Conservation (phyloP, 345 rosid species). For the Murraya koenigii region DNA sequence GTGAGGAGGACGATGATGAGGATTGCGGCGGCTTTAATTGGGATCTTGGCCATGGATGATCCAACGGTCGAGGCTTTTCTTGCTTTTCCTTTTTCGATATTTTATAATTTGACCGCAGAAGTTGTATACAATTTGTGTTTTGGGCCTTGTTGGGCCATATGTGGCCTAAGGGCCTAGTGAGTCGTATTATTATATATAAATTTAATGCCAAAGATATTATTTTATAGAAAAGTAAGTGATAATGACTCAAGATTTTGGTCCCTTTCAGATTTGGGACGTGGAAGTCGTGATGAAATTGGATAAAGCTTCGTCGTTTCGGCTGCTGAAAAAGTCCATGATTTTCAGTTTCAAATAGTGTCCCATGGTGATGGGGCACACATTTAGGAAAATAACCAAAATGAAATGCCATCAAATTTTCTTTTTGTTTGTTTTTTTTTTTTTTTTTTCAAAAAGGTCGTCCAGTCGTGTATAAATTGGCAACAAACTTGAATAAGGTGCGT, state of each 20-base stretch:
- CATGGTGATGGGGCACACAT: neutral
- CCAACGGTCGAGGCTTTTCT: neutral
- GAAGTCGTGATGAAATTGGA: neutral
- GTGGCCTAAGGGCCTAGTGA: too few relatives aligned
- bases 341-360: neutral
- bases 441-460: neutral
- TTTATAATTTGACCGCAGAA: neutral
- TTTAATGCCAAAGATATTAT: too few relatives aligned
- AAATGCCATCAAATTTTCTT: neutral
- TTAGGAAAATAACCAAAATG: neutral
- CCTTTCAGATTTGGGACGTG: neutral
- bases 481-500: neutral
- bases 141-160: too few relatives aligned
- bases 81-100: neutral
- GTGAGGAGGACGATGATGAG: conserved; percentile 31
- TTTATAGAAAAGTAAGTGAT: neutral
- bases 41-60: conserved; percentile 33
- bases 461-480: neutral
- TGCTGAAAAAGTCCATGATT: neutral
- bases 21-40: conserved; percentile 15
- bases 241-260: neutral
- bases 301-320: neutral
- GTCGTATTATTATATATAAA: too few relatives aligned
- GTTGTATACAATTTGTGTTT: too few relatives aligned
- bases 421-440: too few relatives aligned